Conservation (phyloP, 257 asterid species). For the Scutellaria minor region DNA sequence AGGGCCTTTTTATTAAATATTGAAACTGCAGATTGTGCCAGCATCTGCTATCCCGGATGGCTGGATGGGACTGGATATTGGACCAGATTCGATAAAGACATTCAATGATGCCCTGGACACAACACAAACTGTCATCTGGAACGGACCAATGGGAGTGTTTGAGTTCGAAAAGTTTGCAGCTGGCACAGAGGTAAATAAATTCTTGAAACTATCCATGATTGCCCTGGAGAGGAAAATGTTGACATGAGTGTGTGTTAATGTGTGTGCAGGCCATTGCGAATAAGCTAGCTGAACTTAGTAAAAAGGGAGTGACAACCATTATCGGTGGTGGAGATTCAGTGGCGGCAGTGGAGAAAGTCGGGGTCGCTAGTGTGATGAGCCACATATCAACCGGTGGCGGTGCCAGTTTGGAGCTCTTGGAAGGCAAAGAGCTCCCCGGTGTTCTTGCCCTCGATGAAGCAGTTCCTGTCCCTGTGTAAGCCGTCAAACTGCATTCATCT, state of each 20-base stretch:
- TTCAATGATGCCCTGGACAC: constrained; percentile 76
- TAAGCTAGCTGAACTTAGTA: constrained; percentile 81
- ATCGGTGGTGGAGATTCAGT: constrained; percentile 97
- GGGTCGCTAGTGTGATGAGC: constrained; percentile 85
- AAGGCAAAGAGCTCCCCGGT: constrained; percentile 89
- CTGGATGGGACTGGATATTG: constrained; percentile 92
- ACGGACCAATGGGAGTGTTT: constrained; percentile 96
- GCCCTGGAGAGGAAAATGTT: not conserved
- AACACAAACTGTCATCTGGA: constrained; percentile 85
- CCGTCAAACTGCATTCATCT: constrained; percentile 23
- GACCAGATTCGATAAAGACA: constrained; percentile 84
- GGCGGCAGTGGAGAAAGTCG: constrained; percentile 92
- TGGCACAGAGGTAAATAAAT: constrained; percentile 72
- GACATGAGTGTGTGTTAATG: constrained; percentile 4
- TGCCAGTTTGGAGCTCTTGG: constrained; percentile 91
- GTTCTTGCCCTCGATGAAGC: constrained; percentile 89
- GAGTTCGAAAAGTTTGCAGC: constrained; percentile 86
- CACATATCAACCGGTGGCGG: constrained; percentile 97
- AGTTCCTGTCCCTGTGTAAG: constrained; percentile 67
- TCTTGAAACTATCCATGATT: not conserved
- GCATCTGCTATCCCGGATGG: constrained; percentile 83
- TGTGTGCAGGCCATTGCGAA: constrained; percentile 68
- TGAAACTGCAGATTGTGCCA: constrained; percentile 62
- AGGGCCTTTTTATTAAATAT: not conserved
- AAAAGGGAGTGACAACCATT: constrained; percentile 85